Conservation (phyloP, 495 filamentous ascomycete species). For the Barbatosphaeria neglecta region DNA sequence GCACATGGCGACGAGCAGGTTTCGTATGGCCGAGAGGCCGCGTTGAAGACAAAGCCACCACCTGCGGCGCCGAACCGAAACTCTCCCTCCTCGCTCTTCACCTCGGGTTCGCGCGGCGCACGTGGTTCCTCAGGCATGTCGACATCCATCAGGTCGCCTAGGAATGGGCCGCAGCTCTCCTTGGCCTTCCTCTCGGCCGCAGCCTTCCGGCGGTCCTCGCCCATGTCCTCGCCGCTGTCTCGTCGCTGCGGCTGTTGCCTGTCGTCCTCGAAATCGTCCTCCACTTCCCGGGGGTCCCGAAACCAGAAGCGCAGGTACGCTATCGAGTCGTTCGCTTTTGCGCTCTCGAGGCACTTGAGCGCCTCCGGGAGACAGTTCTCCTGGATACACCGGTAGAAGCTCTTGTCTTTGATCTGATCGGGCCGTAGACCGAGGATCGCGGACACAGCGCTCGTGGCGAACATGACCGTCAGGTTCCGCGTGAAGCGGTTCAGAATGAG, state of each 20-base stretch:
- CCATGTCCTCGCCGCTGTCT: conserved; percentile 19
- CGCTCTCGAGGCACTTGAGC: conserved; percentile 65
- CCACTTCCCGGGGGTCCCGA: conserved; percentile 54
- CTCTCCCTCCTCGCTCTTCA: not conserved
- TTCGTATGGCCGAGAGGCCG: no score
- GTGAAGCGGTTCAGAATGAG: conserved; percentile 84
- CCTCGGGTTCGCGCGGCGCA: not conserved
- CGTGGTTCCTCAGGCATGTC: not conserved
- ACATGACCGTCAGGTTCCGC: conserved; percentile 73
- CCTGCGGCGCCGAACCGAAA: not conserved
- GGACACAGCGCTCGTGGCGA: conserved; percentile 63
- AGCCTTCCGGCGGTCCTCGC: conserved; percentile 4
- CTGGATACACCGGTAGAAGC: conserved; percentile 74
- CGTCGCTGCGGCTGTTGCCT: conserved; percentile 21
- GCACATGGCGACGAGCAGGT: no score
- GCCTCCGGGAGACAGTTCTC: conserved; percentile 66
- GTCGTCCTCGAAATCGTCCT: conserved; percentile 18
- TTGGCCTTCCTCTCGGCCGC: not conserved
- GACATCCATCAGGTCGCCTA: not conserved
- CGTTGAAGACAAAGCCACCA: no score
- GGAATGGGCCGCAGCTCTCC: not conserved
- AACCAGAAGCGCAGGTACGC: conserved; percentile 88
- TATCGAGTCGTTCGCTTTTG: conserved; percentile 88
- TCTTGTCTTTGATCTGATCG: conserved; percentile 53
- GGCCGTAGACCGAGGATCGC: conserved; percentile 60